Evolutionary conservation across 768 basidiomycete genomes (phyloP), one percentile per base, ranked within the genome.

Genomic region (Rubroboletus pulcherrimus): DNA sequence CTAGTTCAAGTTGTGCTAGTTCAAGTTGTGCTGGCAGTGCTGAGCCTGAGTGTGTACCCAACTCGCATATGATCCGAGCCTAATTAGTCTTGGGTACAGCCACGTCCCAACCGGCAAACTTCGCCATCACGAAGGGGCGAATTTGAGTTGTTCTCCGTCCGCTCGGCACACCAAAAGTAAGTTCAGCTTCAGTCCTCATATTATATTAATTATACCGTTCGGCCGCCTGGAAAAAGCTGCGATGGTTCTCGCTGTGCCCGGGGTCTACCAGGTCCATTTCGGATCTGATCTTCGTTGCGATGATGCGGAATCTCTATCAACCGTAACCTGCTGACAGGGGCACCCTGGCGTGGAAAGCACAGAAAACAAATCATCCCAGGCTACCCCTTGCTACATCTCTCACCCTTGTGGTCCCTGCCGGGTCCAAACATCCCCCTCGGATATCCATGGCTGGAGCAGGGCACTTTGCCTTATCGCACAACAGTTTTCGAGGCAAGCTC

Each of bases 321-420:
- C 47, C 40, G 46, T 37, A 38, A 60, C 43, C 51, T 48, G 55
- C 45, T 57, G 57, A 69, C 65, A 70, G 68, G 68, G 70, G 66
- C 54, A 68, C 42, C 53, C 29, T 24, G 31, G 40, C 71, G 70
- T 70, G 68, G 70, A 70, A 70, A 51, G 48, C n/a, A 46, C 19
- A 14, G 31, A 52, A 49, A 54, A 53, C 48, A 34, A 31, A 37
- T 42, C 51, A 53, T 65, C 63, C 54, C 63, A 57, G 57, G 55
- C 49, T 30, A 19, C 51, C 59, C 63, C 65, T 56, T 57, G 49
- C 45, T 45, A 40, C 42, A 24, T 37, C 55, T 63, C 54, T 44
- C 64, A 63, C 58, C 51, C 61, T 47, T 33, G 19, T 37, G 21
- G 54, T 56, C 55, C 50, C 56, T 62, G 56, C 21, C 42, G 44